Evolutionary conservation across 1,284 basidiomycete species (phyloP).

Genomic region (Ustilago xerochloae): DNA sequence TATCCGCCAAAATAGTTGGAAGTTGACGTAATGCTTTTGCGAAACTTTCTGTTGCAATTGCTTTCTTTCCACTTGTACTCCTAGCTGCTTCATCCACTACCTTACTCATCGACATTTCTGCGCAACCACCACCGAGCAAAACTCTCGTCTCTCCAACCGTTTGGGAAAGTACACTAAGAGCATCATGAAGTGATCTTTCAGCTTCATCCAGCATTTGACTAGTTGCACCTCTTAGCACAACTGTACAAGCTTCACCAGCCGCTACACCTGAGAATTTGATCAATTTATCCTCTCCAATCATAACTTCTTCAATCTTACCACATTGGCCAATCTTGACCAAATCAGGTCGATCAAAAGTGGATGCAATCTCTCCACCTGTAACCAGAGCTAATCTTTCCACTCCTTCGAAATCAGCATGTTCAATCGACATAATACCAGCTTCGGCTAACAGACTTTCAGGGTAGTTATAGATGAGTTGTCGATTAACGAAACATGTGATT

Average conservation of each 20-base stretch:
- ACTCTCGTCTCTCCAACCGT: constrained; percentile 96
- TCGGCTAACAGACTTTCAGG: constrained; percentile 94
- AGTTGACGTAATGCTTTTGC: constrained; percentile 84
- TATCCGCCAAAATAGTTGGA: constrained; percentile 95
- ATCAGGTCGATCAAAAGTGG: constrained; percentile 93
- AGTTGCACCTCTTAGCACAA: constrained; percentile 95
- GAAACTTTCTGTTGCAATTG: constrained; percentile 93
- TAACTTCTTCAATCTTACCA: constrained; percentile 96
- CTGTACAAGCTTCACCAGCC: constrained; percentile 97
- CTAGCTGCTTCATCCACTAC: constrained; percentile 90
- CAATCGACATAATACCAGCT: constrained; percentile 93
- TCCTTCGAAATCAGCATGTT: constrained; percentile 99
- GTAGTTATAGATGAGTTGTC: constrained; percentile 99
- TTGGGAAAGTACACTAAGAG: constrained; percentile 94
- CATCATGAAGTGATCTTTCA: constrained; percentile 96
- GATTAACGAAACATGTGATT: constrained; percentile 97
- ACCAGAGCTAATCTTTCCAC: constrained; percentile 95
- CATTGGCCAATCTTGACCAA: constrained; percentile 92
- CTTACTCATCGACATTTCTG: constrained; percentile 97
- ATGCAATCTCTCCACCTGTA: constrained; percentile 96
- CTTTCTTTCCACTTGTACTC: constrained; percentile 90
- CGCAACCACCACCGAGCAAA: constrained; percentile 93
- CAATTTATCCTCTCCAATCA: constrained; percentile 98
- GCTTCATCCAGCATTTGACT: constrained; percentile 99
- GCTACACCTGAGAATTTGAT: constrained; percentile 99